Conservation (phyloP, 495 filamentous ascomycete genomes). For the Pseudomonodictys pantanalensis region DNA sequence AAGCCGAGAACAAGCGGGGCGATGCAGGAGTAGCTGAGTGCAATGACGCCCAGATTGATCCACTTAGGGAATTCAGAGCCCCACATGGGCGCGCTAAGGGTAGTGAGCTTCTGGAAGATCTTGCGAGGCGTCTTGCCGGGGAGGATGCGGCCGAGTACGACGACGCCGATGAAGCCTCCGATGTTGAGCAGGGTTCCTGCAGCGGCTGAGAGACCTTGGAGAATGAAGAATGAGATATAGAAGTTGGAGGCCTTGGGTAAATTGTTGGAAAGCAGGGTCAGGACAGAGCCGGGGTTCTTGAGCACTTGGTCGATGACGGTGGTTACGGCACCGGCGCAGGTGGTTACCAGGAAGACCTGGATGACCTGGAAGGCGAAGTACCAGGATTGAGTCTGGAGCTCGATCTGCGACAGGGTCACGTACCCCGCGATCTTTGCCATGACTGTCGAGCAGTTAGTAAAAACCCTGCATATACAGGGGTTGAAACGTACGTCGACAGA, state of each 20-base stretch:
- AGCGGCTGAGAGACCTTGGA: conserved; percentile 86
- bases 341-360: conserved; percentile 90
- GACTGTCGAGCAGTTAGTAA: conserved; percentile 44
- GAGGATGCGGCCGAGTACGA: conserved; percentile 69
- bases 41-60: conserved; percentile 81
- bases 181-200: conserved; percentile 73
- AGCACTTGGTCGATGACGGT: conserved; percentile 64
- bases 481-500: conserved; percentile 65
- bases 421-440: conserved; percentile 77
- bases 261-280: conserved; percentile 66
- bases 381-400: conserved; percentile 83
- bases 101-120: conserved; percentile 66
- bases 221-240: conserved; percentile 91
- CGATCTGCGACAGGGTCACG: conserved; percentile 72
- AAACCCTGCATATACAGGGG: neutral
- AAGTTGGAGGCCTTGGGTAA: conserved; percentile 86
- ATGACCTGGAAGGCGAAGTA: conserved; percentile 96
- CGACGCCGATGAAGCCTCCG: conserved; percentile 71
- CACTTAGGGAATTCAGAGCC: conserved; percentile 85
- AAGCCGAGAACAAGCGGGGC: conserved; percentile 88
- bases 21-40: conserved; percentile 85
- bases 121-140: conserved; percentile 68
- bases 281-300: conserved; percentile 56
- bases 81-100: conserved; percentile 68
- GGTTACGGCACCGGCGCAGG: conserved; percentile 71